Conservation (phyloP, 2,329 filamentous ascomycete species). For the Tolypocladium ophioglossoides region DNA sequence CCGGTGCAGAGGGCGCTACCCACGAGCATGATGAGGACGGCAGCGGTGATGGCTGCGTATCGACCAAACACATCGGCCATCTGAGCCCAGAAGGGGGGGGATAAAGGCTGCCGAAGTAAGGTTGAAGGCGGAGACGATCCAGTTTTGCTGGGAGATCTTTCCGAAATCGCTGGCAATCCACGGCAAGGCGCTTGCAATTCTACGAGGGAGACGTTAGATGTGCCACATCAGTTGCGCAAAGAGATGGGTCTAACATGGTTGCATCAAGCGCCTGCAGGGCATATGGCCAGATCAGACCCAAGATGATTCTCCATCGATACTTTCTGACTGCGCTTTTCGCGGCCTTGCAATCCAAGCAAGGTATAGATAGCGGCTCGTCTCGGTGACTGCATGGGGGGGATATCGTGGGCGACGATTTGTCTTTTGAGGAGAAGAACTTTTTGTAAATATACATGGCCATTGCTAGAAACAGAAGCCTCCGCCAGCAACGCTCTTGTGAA, state of each 20-base stretch:
- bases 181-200: conserved; percentile 24
- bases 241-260: conserved; percentile 36
- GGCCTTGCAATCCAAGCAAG: conserved; percentile 20
- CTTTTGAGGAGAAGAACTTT: neutral
- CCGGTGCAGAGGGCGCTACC: conserved; percentile 53
- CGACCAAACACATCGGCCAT: conserved; percentile 56
- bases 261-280: conserved; percentile 52
- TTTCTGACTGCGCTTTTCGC: conserved; percentile 20
- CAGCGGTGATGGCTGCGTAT: conserved; percentile 44
- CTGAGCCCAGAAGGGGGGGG: conserved; percentile 54
- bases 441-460: neutral
- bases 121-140: conserved; percentile 61
- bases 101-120: conserved; percentile 58
- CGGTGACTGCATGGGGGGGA: conserved; percentile 11
- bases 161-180: conserved; percentile 56
- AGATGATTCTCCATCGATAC: conserved; percentile 48
- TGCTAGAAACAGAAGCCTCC: neutral
- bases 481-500: neutral
- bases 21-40: conserved; percentile 45
- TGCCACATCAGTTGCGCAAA: neutral
- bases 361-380: conserved; percentile 4
- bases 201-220: conserved; percentile 1
- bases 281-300: conserved; percentile 49
- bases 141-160: conserved; percentile 49
- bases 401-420: neutral